Conservation (phyloP, 116 monocot genomes). For the Trichopus zeylanicus region DNA sequence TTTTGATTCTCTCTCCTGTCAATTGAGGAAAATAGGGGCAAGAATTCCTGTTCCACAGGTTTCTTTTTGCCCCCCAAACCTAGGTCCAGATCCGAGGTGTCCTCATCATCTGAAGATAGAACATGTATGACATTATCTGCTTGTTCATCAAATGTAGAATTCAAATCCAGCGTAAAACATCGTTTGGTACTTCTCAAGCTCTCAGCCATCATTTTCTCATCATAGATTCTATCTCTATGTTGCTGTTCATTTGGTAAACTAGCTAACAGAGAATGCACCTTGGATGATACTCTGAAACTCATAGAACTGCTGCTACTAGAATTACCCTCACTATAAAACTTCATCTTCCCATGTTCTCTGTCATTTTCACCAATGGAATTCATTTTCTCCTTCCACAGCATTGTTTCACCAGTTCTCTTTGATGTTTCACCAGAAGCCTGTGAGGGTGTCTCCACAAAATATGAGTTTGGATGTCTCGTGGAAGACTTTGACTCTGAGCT, state of each 20-base stretch:
- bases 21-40: constrained; percentile 14
- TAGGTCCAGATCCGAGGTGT: constrained; percentile 28
- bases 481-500: constrained; percentile 7
- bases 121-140: constrained; percentile 18
- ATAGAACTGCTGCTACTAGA: neutral
- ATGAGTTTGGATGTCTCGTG: constrained; percentile 13
- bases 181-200: constrained; percentile 10
- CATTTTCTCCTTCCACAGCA: neutral
- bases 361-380: neutral
- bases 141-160: constrained; percentile 4
- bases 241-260: constrained; percentile 14
- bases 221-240: neutral
- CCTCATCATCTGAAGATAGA: constrained; percentile 33
- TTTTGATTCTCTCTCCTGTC: constrained; percentile 1
- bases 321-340: constrained; percentile 4
- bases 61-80: constrained; percentile 26
- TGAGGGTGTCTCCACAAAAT: constrained; percentile 5
- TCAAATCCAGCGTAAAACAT: constrained; percentile 18
- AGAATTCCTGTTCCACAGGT: constrained; percentile 1
- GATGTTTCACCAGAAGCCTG: constrained; percentile 12
- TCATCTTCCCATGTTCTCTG: constrained; percentile 26
- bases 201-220: neutral
- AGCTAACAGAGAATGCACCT: constrained; percentile 21
- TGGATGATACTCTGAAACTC: constrained; percentile 15
- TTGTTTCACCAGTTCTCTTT: constrained; percentile 4